Evolutionary conservation across 164 flowering plant species (phyloP).

Genomic region (Berberis thunbergii): DNA sequence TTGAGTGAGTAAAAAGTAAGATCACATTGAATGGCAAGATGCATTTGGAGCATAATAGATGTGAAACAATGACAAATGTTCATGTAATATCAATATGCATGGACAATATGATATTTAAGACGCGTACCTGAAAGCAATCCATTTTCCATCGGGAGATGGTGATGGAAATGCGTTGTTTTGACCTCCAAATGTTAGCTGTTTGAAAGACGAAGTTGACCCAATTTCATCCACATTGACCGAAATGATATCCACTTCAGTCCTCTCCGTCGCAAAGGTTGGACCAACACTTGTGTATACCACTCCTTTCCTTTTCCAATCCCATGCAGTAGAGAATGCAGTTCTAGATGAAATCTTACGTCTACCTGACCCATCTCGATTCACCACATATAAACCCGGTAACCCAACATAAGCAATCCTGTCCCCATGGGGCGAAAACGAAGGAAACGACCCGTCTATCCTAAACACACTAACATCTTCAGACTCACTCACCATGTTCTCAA

Average conservation of each 20-base stretch:
- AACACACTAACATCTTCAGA: constrained; percentile 39
- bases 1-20: too few relatives aligned
- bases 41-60: too few relatives aligned
- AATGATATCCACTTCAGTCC: constrained; percentile 56
- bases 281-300: constrained; percentile 68
- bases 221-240: constrained; percentile 23
- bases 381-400: constrained; percentile 64
- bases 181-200: constrained; percentile 46
- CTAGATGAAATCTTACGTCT: constrained; percentile 28
- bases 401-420: constrained; percentile 55
- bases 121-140: constrained; percentile 40
- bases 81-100: too few relatives aligned
- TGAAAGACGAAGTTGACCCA: constrained; percentile 9
- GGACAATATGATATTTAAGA: too few relatives aligned
- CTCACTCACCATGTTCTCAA: constrained; percentile 51
- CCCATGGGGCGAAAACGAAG: constrained; percentile 77
- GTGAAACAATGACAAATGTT: too few relatives aligned
- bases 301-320: constrained; percentile 70
- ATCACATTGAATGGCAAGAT: too few relatives aligned
- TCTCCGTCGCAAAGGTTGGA: constrained; percentile 51
- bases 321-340: constrained; percentile 58
- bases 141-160: constrained; percentile 77
- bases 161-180: constrained; percentile 91
- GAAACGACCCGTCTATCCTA: constrained; percentile 75
- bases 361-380: constrained; percentile 63